These are phyloP conservation scores for Cubamyces sp. DNA, from an alignment of 768 basidiomycete genomes.

Conservation along the genomic window DNA sequence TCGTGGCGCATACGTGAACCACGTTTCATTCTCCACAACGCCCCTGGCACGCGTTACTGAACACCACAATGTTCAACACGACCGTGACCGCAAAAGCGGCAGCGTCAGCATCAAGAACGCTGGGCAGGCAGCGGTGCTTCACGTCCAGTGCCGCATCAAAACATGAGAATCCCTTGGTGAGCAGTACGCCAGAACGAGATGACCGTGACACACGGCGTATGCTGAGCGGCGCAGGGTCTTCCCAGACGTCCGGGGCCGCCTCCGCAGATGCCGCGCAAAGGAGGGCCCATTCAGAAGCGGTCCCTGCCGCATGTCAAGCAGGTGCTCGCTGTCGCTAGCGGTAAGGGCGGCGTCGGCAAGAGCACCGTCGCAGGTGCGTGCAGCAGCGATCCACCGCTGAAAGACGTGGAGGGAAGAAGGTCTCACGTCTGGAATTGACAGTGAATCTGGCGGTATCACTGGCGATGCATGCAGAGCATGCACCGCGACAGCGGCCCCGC, in stretches of 20 bases:
- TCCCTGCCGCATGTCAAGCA: slow-evolving; percentile 74
- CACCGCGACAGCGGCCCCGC: slow-evolving; percentile 46
- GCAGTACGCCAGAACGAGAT: slow-evolving; percentile 22
- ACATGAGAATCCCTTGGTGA: slow-evolving; percentile 65
- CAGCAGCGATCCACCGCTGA: background rate
- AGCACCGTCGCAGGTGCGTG: slow-evolving; percentile 85
- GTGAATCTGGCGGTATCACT: slow-evolving; percentile 84
- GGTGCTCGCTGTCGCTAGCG: slow-evolving; percentile 85
- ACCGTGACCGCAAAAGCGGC: background rate
- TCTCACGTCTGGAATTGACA: slow-evolving; percentile 32
- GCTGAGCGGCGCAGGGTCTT: slow-evolving; percentile 33
- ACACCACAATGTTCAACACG: slow-evolving; percentile 1
- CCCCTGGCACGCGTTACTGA: background rate
- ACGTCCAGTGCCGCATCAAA: background rate
- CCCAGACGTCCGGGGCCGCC: slow-evolving; percentile 34
- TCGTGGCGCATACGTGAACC: slow-evolving; percentile 6
- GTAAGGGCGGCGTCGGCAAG: slow-evolving; percentile 96
- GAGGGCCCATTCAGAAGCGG: slow-evolving; percentile 56
- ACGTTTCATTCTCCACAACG: background rate
- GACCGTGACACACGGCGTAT: background rate
- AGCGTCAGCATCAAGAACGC: background rate
- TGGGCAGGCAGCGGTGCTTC: background rate
- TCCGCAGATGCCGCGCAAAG: slow-evolving; percentile 65
- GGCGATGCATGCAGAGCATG: slow-evolving; percentile 47
- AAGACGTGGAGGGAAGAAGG: too few relatives aligned